Base-by-base conservation (phyloP, 306 rosid genomes). In the Fragaria ananassa region DNA sequence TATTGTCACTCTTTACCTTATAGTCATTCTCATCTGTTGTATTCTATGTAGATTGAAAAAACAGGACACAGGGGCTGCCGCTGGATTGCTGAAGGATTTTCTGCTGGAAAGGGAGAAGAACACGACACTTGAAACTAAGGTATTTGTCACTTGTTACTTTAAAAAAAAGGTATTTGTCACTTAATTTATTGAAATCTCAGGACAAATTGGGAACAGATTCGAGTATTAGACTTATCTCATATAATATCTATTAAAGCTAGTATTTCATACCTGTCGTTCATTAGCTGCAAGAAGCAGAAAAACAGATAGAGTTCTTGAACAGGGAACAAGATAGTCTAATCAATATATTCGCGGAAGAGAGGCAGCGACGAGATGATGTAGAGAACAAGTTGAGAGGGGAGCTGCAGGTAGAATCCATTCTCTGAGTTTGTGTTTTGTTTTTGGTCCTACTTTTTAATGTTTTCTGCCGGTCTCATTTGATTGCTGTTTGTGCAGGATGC, bases 281-380 rank as follows among this genome's bases (percentile, higher is more conserved):
- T 83, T 87, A 93, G 98, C 87, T 93, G 41, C 77, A n/a, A 72
- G 82, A 39, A 13, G 86, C 92, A 6, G 77, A 83, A 42, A 70
- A 79, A 73, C 86, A 84, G 83, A 82, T 91, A 47, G 93, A 79
- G 50, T 96, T 84, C 27, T 46, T 91, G 86, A 96, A 82, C 83
- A 83, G 67, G 77, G 98, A 96, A 76, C 98, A 96, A 77, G 98
- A 92, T 47, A 82, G 82, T 69, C 78, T 96, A 14, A 89, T 91
- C 15, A 93, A 89, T 57, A 85, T 93, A 72, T 91, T 96, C 81
- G 68, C 97, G 0, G 99, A 91, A 79, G 99, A 96, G 78, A 87
- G 96, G 85, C 94, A 93, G 25, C 87, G 93, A 18, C 89, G 97
- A 23, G 90, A 89, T 64, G 49, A 68, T 6, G 96, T 86, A 84